Evolutionary conservation across 163 green algal species (phyloP).

Genomic region (Chloromonas sp.): DNA sequence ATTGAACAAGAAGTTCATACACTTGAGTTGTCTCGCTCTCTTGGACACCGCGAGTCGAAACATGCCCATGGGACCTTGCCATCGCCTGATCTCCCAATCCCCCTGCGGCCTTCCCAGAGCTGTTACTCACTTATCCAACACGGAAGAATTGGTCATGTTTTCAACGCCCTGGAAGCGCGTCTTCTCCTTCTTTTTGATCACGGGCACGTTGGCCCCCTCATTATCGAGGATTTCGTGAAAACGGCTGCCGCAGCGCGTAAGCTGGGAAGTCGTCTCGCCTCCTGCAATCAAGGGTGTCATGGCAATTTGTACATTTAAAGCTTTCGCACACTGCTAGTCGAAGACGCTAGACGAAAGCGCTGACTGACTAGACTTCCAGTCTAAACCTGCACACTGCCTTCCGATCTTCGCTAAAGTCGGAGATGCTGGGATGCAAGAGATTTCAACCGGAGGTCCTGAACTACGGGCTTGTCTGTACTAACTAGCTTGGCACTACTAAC

Average conservation of each 20-base stretch:
- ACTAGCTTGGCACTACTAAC: too few species aligned
- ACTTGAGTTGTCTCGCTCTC: too few species aligned
- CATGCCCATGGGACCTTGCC: background rate
- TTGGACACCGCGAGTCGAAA: too few species aligned
- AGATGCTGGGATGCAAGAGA: too few species aligned
- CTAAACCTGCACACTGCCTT: background rate
- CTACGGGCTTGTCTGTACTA: too few species aligned
- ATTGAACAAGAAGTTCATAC: too few species aligned
- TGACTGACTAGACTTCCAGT: background rate
- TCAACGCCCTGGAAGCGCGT: background rate
- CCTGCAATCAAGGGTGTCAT: background rate
- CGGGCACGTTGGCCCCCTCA: background rate
- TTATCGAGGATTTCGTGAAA: background rate
- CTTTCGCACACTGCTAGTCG: background rate
- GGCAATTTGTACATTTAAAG: background rate
- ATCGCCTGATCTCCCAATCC: background rate
- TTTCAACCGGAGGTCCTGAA: too few species aligned
- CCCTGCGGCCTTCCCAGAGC: background rate
- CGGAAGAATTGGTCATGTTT: background rate
- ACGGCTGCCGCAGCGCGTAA: background rate
- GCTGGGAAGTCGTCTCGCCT: too few species aligned
- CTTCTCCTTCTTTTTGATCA: background rate
- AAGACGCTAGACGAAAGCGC: background rate
- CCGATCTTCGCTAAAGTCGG: too few species aligned
- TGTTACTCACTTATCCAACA: conserved; percentile 1